Evolutionary conservation across 208 protist species (phyloP), one percentile per base, ranked within the genome.

Genomic region (Leishmania turanica): DNA sequence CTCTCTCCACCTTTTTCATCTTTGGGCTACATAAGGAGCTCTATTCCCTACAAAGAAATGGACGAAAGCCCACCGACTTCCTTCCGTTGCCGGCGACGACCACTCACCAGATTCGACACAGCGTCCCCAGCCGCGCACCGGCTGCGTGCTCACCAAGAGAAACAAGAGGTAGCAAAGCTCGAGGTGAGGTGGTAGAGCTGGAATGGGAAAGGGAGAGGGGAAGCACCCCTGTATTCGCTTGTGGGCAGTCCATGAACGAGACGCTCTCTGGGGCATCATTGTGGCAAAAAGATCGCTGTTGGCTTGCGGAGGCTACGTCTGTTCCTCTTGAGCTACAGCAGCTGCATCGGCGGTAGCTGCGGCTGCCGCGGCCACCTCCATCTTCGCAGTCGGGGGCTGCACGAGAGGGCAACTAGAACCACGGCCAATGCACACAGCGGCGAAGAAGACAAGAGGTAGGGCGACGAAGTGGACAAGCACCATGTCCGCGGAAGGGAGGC

Each of bases 361-460:
- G n/a, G 56, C 82, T 54, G 71, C 82, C 3, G 72, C 80, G 4
- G 79, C 77, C 40, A 64, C 79, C 66, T 75, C 71, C 45, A 65
- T 47, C 79, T 74, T 70, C 6, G 53, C 58, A 19, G 51, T 37
- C n/a, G 88, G 88, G n/a, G 92, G 90, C 58, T 75, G 34, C n/a
- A 86, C 78, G 40, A 94, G 84, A 27, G 88, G 74, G 45, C 31
- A 21, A 17, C 76, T 84, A 34, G 90, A 94, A 45, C 84, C 64
- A 45, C 92, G 90, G 62, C 89, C 92, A 4, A 91, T 5, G 66
- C 85, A 88, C 70, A 89, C 66, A 69, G 78, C 88, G 1, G 84
- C 1, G 21, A 88, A 74, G 65, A 90, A 96, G 13, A 96, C 62
- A 34, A 83, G 31, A 17, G 88, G 82, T 34, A 96, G 78, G 8